Evolutionary conservation across 1,139 yeast genomes (phyloP), one percentile per base, ranked within the genome.

Genomic region (Saccharomyces hybrid): DNA sequence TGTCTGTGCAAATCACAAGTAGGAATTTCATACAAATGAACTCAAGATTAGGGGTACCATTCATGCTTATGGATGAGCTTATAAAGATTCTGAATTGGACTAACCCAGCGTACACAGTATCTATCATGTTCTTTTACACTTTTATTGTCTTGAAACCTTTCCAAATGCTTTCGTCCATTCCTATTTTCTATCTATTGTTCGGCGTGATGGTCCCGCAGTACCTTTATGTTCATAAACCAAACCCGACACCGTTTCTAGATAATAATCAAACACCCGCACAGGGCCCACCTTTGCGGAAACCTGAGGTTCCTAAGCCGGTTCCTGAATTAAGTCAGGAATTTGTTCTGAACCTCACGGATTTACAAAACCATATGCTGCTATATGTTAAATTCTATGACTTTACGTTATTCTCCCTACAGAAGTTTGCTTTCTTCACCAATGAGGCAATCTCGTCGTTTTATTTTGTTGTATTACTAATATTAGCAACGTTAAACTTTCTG

Each of bases 261-360:
- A 57, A 60, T 5, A 82, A 83, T 64, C 85, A 84, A 4, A 68
- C 76, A 0, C 84, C 88, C 2, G 77, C 85, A 1, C 72, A 71
- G 7, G 85, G 84, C 0, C 81, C 82, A 1, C 74, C 80, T 0
- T 62, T 86, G 47, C 69, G 73, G 49, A 72, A 73, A 5, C 75
- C 79, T 13, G 75, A 72, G 11, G 62, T 78, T 0, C 95, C 95
- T 1, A 81, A 80, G 57, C 95, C 96, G 0, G 87, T 84, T 2
- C 88, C 93, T 1, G 89, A 88, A 66, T 76, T 87, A 51, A 83
- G 93, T 20, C 77, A 88, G 53, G 96, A 89, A 67, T 89, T 88
- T 66, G 72, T 85, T 27, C 70, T 89, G 57, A 89, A 89, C 67
- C 74, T 88, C 62, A 88, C 95, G 0, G 97, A 89, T 71, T 75